Conservation (phyloP, 305 asterid species). For the Solanum hybrid region DNA sequence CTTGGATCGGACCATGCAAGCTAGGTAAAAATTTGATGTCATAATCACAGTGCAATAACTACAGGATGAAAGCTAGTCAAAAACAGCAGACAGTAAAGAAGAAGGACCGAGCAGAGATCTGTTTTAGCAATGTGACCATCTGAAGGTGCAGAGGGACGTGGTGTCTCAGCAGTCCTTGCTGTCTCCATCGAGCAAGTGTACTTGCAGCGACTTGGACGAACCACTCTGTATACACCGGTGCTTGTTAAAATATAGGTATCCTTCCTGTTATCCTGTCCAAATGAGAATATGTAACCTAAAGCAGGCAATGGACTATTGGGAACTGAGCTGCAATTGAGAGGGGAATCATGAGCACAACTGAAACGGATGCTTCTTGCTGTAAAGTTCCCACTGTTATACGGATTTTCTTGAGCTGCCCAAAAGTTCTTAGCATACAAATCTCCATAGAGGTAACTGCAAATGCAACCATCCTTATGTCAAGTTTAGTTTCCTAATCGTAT, state of each 20-base stretch:
- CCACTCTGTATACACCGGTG: conserved; percentile 66
- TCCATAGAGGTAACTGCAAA: conserved; percentile 76
- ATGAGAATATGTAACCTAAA: conserved; percentile 64
- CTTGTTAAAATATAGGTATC: conserved; percentile 60
- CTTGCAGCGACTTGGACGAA: conserved; percentile 69
- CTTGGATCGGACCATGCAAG: neutral
- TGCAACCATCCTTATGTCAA: neutral
- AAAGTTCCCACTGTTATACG: conserved; percentile 73
- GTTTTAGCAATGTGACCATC: conserved; percentile 23
- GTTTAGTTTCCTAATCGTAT: neutral
- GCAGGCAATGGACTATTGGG: conserved; percentile 75
- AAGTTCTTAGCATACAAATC: conserved; percentile 69
- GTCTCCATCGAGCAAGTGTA: conserved; percentile 67
- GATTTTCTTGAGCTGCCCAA: conserved; percentile 84
- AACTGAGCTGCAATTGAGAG: conserved; percentile 62
- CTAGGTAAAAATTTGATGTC: neutral
- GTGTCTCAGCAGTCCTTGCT: conserved; percentile 15
- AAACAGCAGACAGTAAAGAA: conserved; percentile 28
- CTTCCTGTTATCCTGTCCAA: conserved; percentile 71
- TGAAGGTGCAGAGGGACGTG: conserved; percentile 32
- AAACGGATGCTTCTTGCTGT: conserved; percentile 51
- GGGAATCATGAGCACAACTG: conserved; percentile 78
- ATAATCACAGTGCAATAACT: neutral
- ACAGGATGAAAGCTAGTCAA: conserved; percentile 29
- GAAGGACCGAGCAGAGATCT: conserved; percentile 17